phyloP scores from a whole-genome alignment of 345 rosid species.

The Stellera chamaejasme region DNA sequence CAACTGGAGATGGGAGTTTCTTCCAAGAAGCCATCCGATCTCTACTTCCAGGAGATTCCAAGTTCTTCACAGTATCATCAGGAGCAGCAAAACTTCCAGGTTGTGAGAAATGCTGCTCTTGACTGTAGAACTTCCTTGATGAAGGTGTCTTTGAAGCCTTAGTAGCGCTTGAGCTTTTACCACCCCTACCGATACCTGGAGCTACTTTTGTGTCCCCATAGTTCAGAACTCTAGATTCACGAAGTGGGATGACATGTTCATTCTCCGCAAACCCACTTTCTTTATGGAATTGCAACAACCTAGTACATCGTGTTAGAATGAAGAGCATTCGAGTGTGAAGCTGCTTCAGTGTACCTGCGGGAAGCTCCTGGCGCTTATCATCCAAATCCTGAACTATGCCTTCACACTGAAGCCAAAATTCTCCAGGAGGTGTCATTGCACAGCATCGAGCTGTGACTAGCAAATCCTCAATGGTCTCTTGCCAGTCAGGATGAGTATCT shows the following conservation, averaged over 20 bases:
- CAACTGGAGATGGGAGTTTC: conserved; percentile 74
- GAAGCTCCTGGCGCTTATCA: conserved; percentile 97
- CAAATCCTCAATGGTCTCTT: conserved; percentile 88
- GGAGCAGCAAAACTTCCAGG: conserved; percentile 35
- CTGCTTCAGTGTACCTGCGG: conserved; percentile 85
- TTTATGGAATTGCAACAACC: conserved; percentile 96
- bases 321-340: conserved; percentile 97
- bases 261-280: conserved; percentile 88
- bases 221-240: conserved; percentile 66
- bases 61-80: conserved; percentile 35
- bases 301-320: conserved; percentile 95
- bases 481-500: conserved; percentile 97
- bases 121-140: conserved; percentile 86
- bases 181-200: conserved; percentile 34
- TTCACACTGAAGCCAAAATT: conserved; percentile 99
- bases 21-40: conserved; percentile 90
- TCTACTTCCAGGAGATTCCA: conserved; percentile 58
- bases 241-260: conserved; percentile 66
- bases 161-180: conserved; percentile 56
- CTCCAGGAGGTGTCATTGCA: conserved; percentile 88
- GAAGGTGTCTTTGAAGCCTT: conserved; percentile 46
- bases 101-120: conserved; percentile 68
- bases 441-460: conserved; percentile 93
- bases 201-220: conserved; percentile 69
- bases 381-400: conserved; percentile 97